These are phyloP conservation scores for Cytidiella melzeri DNA, from an alignment of 768 basidiomycete species.

Conservation along the genomic window DNA sequence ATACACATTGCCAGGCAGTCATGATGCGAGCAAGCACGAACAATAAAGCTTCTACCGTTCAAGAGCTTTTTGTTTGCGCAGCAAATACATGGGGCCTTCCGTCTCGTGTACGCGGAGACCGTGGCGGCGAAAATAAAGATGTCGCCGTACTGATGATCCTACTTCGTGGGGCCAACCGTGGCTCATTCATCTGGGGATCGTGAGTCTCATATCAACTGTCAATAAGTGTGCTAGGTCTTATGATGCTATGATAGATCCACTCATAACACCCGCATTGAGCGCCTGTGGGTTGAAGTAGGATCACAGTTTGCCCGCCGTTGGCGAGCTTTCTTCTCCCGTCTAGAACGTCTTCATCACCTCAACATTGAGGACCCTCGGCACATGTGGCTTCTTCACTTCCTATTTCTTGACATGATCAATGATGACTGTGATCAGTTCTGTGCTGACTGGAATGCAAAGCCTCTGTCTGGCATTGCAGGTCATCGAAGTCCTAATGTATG, in stretches of 20 bases:
- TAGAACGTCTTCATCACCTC: conserved; percentile 31
- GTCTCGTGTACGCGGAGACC: conserved; percentile 23
- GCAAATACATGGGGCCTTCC: conserved; percentile 16
- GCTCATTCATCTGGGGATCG: conserved; percentile 26
- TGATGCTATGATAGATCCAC: conserved; percentile 26
- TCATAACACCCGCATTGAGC: conserved; percentile 38
- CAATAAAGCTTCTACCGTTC: conserved; percentile 23
- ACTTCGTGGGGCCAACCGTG: conserved; percentile 16
- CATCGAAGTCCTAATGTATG: conserved; percentile 20
- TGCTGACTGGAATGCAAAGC: conserved; percentile 35
- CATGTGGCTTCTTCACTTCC: conserved; percentile 37
- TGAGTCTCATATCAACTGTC: conserved; percentile 13
- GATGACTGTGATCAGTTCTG: conserved; percentile 30
- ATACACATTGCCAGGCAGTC: conserved; percentile 13
- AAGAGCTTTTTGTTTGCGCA: conserved; percentile 18
- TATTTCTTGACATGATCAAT: conserved; percentile 35
- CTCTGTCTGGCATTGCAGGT: conserved; percentile 24
- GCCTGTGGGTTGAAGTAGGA: conserved; percentile 39
- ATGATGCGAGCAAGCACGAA: conserved; percentile 20
- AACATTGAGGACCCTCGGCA: conserved; percentile 27
- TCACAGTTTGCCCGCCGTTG: conserved; percentile 33
- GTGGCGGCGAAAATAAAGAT: conserved; percentile 25
- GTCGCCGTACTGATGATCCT: conserved; percentile 25
- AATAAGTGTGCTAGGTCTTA: too few relatives aligned
- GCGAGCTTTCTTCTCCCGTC: conserved; percentile 34